Conservation (phyloP, 2,329 filamentous ascomycete species). For the Trichoderma aggressivum region DNA sequence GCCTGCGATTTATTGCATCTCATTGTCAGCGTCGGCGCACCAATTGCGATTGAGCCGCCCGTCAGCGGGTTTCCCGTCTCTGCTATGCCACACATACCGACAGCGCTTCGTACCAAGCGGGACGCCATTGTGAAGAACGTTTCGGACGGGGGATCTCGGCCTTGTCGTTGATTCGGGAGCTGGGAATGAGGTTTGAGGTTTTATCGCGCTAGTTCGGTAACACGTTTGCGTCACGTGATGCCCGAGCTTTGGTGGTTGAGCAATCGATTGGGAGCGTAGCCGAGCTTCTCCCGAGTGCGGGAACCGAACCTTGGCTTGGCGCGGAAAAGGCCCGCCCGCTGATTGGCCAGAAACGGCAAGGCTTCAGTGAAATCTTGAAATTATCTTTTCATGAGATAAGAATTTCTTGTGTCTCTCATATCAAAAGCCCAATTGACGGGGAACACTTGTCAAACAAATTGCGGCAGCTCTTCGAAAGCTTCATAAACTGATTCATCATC, state of each 20-base stretch:
- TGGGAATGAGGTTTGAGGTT: constrained; percentile 49
- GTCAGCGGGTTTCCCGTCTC: constrained; percentile 20
- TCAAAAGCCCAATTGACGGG: neutral
- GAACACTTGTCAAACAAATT: neutral
- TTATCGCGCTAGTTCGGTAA: constrained; percentile 46
- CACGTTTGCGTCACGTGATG: constrained; percentile 37
- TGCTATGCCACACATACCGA: constrained; percentile 65
- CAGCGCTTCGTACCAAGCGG: constrained; percentile 90
- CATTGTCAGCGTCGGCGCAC: constrained; percentile 24
- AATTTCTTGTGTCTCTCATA: constrained; percentile 7
- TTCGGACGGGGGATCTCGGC: constrained; percentile 51
- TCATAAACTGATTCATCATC: neutral
- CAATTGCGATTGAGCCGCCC: constrained; percentile 34
- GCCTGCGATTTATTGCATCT: constrained; percentile 54
- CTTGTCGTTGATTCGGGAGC: constrained; percentile 43
- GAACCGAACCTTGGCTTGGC: constrained; percentile 18
- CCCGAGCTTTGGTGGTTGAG: neutral
- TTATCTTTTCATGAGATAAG: constrained; percentile 14
- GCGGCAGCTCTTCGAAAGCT: neutral
- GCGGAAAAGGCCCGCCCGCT: constrained; percentile 6
- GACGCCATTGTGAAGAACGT: constrained; percentile 84
- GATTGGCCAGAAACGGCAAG: constrained; percentile 32
- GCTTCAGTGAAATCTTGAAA: constrained; percentile 31
- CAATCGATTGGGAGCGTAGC: constrained; percentile 18
- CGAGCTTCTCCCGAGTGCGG: constrained; percentile 27